These are phyloP conservation scores for Trypanosoma brucei DNA, from an alignment of 208 protist species.

Conservation along the genomic window DNA sequence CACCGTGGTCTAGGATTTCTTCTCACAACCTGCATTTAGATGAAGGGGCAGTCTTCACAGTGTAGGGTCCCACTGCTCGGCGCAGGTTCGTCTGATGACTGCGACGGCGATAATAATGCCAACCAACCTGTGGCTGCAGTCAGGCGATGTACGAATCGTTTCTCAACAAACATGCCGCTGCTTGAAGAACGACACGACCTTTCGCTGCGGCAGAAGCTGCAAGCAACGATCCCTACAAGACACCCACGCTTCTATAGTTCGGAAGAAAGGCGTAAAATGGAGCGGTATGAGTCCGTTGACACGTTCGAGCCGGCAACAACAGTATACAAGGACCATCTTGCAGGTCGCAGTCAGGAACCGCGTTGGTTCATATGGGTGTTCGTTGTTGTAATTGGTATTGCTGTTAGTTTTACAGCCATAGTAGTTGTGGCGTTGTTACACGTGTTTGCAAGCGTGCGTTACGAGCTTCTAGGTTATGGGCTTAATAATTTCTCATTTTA, in stretches of 20 bases:
- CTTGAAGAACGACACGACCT: neutral
- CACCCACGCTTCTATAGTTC: constrained; percentile 26
- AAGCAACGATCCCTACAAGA: constrained; percentile 19
- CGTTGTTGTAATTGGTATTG: constrained; percentile 36
- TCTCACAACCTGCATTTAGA: no score
- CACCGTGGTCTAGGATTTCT: no score
- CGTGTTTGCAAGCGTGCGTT: constrained; percentile 37
- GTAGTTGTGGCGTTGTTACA: constrained; percentile 31
- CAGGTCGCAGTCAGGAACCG: constrained; percentile 44
- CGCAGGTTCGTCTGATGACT: neutral
- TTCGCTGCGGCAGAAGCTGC: constrained; percentile 7
- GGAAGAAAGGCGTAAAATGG: constrained; percentile 34
- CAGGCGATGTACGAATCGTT: no score
- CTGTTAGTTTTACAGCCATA: constrained; percentile 33
- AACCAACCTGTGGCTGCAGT: neutral
- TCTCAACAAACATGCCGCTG: neutral
- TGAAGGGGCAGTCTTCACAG: neutral
- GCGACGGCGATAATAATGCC: neutral
- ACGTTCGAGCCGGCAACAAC: constrained; percentile 46
- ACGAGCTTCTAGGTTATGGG: constrained; percentile 44
- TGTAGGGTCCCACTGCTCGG: neutral
- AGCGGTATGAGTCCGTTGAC: constrained; percentile 52
- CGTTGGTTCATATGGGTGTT: constrained; percentile 70
- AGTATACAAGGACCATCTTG: constrained; percentile 58
- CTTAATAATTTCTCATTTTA: constrained; percentile 33